These are phyloP conservation scores for Nidula niveotomentosa DNA, from an alignment of 1,284 basidiomycete genomes.

Conservation along the genomic window DNA sequence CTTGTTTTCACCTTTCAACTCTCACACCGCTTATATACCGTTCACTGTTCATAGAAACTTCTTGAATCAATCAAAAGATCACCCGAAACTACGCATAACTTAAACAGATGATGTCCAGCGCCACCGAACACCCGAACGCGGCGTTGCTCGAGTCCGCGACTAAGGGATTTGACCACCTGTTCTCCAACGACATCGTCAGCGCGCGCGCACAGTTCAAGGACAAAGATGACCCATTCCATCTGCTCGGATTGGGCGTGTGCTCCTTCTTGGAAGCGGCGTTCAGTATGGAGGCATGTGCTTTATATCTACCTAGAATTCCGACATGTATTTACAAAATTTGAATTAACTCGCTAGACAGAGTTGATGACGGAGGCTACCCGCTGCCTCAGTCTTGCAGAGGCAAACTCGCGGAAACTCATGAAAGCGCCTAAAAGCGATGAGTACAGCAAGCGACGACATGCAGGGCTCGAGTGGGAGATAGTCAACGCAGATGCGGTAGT, in stretches of 20 bases:
- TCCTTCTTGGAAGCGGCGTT: constrained; percentile 76
- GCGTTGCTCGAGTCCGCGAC: constrained; percentile 50
- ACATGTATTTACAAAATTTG: background rate
- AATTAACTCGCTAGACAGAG: constrained; percentile 30
- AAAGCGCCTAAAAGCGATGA: constrained; percentile 39
- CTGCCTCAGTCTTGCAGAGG: constrained; percentile 56
- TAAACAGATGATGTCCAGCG: background rate
- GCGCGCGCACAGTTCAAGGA: constrained; percentile 51
- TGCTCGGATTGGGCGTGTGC: constrained; percentile 69
- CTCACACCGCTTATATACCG: too few relatives aligned
- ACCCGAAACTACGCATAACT: too few relatives aligned
- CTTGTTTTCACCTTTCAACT: too few relatives aligned
- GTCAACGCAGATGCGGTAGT: constrained; percentile 71
- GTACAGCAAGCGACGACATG: constrained; percentile 14
- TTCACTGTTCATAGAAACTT: too few relatives aligned
- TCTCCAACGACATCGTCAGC: constrained; percentile 60
- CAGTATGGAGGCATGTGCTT: constrained; percentile 69
- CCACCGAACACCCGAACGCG: constrained; percentile 23
- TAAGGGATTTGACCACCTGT: constrained; percentile 65
- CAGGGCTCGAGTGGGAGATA: constrained; percentile 74
- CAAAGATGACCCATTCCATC: constrained; percentile 64
- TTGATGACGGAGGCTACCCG: constrained; percentile 58
- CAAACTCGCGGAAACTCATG: constrained; percentile 55
- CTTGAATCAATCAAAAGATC: too few relatives aligned
- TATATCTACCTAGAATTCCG: background rate